Evolutionary conservation across 208 protist species (phyloP).

Genomic region (Angomonas ambiguus): DNA sequence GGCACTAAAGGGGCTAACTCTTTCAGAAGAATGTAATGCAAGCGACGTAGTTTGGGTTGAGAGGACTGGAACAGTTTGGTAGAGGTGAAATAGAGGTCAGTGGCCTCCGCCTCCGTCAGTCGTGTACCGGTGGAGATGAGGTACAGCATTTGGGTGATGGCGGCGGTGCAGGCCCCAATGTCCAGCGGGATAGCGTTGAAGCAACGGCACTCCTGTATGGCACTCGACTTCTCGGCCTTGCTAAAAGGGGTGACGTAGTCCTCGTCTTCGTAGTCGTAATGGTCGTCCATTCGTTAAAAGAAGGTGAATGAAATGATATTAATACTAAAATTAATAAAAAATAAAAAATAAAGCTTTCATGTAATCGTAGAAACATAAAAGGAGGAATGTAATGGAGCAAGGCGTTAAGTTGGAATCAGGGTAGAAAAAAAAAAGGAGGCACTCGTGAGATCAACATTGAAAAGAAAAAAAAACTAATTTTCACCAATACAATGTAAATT

Average conservation of each 20-base stretch:
- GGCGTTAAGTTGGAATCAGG: not conserved
- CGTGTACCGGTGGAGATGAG: conserved; percentile 91
- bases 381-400: no score
- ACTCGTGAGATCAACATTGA: not conserved
- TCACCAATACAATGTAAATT: not conserved
- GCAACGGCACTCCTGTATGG: conserved; percentile 94
- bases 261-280: conserved; percentile 76
- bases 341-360: no score
- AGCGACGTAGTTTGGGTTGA: conserved; percentile 92
- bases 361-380: no score
- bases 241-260: conserved; percentile 87
- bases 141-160: conserved; percentile 96
- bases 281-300: conserved; percentile 16
- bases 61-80: conserved; percentile 98
- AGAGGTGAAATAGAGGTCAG: conserved; percentile 97
- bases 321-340: not conserved
- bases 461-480: not conserved
- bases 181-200: conserved; percentile 93
- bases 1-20: conserved; percentile 93
- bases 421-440: not conserved
- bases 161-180: conserved; percentile 70
- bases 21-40: conserved; percentile 98
- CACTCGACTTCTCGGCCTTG: conserved; percentile 90
- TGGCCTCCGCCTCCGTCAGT: conserved; percentile 93
- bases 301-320: not conserved